Evolutionary conservation across 2,329 filamentous ascomycete species (phyloP), one percentile per base, ranked within the genome.

Genomic region (Penicillium sp.): DNA sequence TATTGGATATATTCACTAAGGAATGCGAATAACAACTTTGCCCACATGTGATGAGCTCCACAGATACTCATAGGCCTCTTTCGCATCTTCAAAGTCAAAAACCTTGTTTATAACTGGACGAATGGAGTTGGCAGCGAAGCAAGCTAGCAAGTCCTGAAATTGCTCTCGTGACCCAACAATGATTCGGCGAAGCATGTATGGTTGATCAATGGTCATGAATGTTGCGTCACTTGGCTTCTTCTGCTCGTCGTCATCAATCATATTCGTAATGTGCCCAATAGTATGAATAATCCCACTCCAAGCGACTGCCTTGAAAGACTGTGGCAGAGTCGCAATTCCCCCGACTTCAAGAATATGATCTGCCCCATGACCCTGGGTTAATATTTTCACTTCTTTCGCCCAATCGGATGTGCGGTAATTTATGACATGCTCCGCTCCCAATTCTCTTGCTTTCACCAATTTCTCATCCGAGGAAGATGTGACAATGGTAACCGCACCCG

Each of bases 261-360:
- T 38, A n/a, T 56, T 52, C 38, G 48, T 56, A 16, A 56, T 52
- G 38, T 56, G 74, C 0, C 77, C 77, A 52, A 82, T 77, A 53
- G 61, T 71, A 56, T 79, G 21, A 79, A 74, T 40, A 77, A 80
- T 53, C 79, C 81, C 39, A 67, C 69, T 44, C 81, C 67, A 0
- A 78, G 78, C 47, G 1, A 76, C 66, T 4, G 70, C 65, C 2
- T 75, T 75, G 11, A 84, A 66, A 0, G 75, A 78, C 56, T 83
- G 75, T 1, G 71, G 62, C 62, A 87, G 75, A 0, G 83, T 86
- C 22, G 72, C 75, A 0, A 82, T 77, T 0, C 85, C 85, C 6
- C 82, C 85, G 13, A 86, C 79, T 56, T 88, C 85, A 32, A 86
- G 63, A 40, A 88, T 73, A 49, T 83, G 77, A 60, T 86, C 79